phyloP scores from a whole-genome alignment of 1,139 yeast genomes.

The Petasospora fabianii region DNA sequence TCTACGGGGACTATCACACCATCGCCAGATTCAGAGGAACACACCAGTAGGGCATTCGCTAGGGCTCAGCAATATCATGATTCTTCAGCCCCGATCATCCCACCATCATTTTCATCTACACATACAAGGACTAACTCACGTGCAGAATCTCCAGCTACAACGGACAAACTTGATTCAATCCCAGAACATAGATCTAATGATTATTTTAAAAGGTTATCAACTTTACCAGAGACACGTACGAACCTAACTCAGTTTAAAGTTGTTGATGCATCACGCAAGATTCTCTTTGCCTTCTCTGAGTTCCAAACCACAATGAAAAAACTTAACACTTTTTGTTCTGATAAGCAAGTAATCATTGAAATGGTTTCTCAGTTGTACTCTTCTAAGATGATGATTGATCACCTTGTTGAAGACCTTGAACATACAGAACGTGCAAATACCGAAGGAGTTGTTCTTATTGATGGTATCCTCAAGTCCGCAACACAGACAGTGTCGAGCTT shows the following conservation, averaged over 20 bases:
- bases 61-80: too few species aligned
- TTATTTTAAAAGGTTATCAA: constrained; percentile 66
- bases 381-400: constrained; percentile 57
- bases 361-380: constrained; percentile 53
- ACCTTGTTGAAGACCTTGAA: constrained; percentile 56
- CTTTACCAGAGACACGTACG: constrained; percentile 49
- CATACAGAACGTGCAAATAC: constrained; percentile 23
- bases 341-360: constrained; percentile 56
- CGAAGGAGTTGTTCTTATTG: constrained; percentile 23
- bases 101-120: not conserved
- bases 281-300: constrained; percentile 62
- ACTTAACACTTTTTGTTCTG: constrained; percentile 63
- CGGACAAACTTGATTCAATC: constrained; percentile 16
- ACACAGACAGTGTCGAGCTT: constrained; percentile 41
- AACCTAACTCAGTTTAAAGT: constrained; percentile 27
- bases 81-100: not conserved
- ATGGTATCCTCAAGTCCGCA: constrained; percentile 34
- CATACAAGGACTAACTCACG: constrained; percentile 4
- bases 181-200: constrained; percentile 55
- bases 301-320: constrained; percentile 66
- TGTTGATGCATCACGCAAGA: constrained; percentile 51
- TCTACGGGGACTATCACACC: constrained; percentile 13
- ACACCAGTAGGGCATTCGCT: not conserved
- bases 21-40: constrained; percentile 4
- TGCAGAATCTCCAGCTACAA: constrained; percentile 11